phyloP scores from a whole-genome alignment of 345 rosid genomes.

The Salix exigua region DNA sequence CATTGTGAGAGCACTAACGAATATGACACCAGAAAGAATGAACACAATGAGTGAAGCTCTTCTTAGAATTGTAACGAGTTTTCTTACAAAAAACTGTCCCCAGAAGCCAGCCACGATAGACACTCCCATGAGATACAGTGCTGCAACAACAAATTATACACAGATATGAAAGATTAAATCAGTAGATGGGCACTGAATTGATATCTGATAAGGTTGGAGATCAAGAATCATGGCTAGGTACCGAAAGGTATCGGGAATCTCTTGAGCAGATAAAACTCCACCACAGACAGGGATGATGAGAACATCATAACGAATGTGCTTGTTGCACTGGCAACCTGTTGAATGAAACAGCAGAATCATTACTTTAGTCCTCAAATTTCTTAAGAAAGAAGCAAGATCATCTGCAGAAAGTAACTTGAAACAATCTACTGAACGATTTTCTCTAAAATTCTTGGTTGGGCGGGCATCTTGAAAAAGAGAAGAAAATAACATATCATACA shows the following conservation, averaged over 20 bases:
- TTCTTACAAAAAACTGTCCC: slow-evolving; percentile 81
- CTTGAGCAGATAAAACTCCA: slow-evolving; percentile 86
- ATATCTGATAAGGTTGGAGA: background rate
- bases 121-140: slow-evolving; percentile 57
- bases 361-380: background rate
- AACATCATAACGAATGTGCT: slow-evolving; percentile 98
- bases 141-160: slow-evolving; percentile 30
- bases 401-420: background rate
- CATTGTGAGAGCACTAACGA: slow-evolving; percentile 80
- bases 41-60: slow-evolving; percentile 73
- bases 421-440: too few relatives aligned
- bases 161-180: background rate
- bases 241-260: slow-evolving; percentile 95
- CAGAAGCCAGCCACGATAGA: slow-evolving; percentile 79
- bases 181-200: background rate
- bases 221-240: background rate
- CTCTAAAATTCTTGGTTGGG: too few relatives aligned
- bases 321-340: slow-evolving; percentile 93
- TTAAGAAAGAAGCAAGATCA: background rate
- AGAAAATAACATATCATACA: slow-evolving; percentile 29
- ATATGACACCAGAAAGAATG: slow-evolving; percentile 76
- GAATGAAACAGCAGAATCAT: background rate
- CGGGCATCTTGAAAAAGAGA: background rate
- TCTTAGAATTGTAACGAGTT: slow-evolving; percentile 41
- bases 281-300: slow-evolving; percentile 92